Evolutionary conservation across 164 flowering plant species (phyloP), one percentile per base, ranked within the genome.

Genomic region (Annona cherimola): DNA sequence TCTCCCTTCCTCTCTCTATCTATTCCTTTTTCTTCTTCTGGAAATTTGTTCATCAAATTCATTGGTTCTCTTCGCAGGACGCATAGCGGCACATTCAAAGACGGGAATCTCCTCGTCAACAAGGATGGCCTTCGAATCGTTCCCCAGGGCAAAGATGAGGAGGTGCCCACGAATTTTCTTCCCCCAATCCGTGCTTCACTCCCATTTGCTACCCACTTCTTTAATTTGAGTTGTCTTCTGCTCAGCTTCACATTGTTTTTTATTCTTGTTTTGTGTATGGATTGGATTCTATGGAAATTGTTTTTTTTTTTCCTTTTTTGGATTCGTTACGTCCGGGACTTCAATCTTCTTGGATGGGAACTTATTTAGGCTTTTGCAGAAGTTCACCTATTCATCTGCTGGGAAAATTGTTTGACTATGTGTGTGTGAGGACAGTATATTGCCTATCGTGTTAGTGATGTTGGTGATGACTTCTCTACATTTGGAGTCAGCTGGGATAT

Each of bases 81-180:
- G 6, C 81, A 84, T 26, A 90, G 97, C 65, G 98, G 99, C 1
- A 93, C 98, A 16, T 96, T 92, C 73, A 85, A 73, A 84, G 95
- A 85, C 54, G 97, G 99, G 1, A 97, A 96, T 92, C 89, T 96
- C 69, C 89, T 87, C 9, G 97, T 96, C 4, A 96, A 92, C 75
- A 85, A 80, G 72, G 89, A 94, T 45, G 99, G 98, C 18, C 86
- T 96, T 72, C 90, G 97, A 54, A 77, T 93, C 75, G 90, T 93
- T 3, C 77, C 95, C 67, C 86, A 85, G 44, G 80, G 35, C 12
- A 85, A 84, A 59, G 78, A 66, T 64, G 93, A 86, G 70, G 84
- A 82, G 76, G 99, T 96, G 75, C 54, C 3, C 1, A 40, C 35
- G 35, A 26, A 50, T 7, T 0, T 50, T 50, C 11, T 9, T 50